Conservation (phyloP, 208 protist genomes). For the Trypanosoma brucei region DNA sequence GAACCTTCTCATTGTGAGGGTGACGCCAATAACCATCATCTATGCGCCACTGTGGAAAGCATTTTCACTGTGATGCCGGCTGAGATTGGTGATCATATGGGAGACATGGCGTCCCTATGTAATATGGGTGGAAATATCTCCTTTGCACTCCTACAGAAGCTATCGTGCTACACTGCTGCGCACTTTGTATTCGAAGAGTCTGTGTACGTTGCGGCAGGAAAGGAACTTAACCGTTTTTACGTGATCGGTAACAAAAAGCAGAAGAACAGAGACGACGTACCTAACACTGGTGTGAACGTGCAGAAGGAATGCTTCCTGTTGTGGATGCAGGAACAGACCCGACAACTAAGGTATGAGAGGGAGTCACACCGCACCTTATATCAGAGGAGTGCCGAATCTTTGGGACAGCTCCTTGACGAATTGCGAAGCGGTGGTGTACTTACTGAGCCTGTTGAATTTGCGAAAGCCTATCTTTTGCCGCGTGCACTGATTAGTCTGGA, state of each 20-base stretch:
- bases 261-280: constrained; percentile 4
- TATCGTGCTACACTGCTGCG: constrained; percentile 49
- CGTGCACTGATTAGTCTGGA: constrained; percentile 64
- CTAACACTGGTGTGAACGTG: neutral
- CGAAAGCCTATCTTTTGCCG: constrained; percentile 51
- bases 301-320: constrained; percentile 13
- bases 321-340: constrained; percentile 33
- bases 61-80: constrained; percentile 11
- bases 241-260: constrained; percentile 14
- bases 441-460: constrained; percentile 23
- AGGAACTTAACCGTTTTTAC: constrained; percentile 22
- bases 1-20: neutral
- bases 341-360: constrained; percentile 36
- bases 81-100: neutral
- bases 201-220: constrained; percentile 37
- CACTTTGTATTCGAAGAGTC: constrained; percentile 50
- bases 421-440: constrained; percentile 13
- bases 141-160: constrained; percentile 23
- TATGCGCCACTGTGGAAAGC: constrained; percentile 1
- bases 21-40: neutral
- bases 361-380: constrained; percentile 33
- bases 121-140: constrained; percentile 17
- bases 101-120: neutral
- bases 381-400: constrained; percentile 11
- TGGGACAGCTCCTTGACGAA: constrained; percentile 15